Percentiles rank a stretch among this genome's conserved stretches.
phyloP scores from a whole-genome alignment of 192 early-diverging fungal genomes.

The Mortierella hygrophila region DNA sequence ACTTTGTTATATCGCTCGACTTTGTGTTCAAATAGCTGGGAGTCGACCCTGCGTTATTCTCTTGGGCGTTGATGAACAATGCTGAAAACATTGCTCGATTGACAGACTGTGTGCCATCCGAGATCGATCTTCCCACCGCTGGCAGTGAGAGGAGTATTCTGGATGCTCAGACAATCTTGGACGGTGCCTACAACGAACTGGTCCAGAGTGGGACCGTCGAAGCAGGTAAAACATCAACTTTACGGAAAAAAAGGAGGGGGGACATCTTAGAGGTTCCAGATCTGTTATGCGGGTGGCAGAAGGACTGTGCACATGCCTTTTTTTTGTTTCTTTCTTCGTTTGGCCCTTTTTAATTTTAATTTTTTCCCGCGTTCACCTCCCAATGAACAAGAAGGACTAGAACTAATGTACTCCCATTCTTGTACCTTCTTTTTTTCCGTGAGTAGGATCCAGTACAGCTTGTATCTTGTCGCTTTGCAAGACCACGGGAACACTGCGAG shows the following conservation, averaged over 20 bases:
- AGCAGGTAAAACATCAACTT: slow-evolving; percentile 47
- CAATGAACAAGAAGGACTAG: neutral
- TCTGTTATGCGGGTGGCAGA: neutral
- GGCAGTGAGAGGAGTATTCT: slow-evolving; percentile 14
- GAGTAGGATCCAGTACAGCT: slow-evolving; percentile 68
- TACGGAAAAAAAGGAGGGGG: neutral
- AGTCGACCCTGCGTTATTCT: slow-evolving; percentile 61
- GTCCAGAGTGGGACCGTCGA: slow-evolving; percentile 61
- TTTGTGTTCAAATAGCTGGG: slow-evolving; percentile 21
- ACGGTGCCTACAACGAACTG: slow-evolving; percentile 59
- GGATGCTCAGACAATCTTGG: slow-evolving; percentile 66
- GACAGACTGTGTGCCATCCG: slow-evolving; percentile 28
- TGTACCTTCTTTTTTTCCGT: slow-evolving; percentile 7
- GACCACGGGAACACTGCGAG: slow-evolving; percentile 62
- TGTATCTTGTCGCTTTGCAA: slow-evolving; percentile 70
- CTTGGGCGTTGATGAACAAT: slow-evolving; percentile 71
- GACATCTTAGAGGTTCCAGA: neutral
- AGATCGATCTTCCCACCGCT: neutral
- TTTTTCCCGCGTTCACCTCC: neutral
- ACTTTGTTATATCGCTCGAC: neutral
- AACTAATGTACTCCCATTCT: slow-evolving; percentile 1
- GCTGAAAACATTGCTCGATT: slow-evolving; percentile 61
- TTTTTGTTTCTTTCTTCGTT: neutral
- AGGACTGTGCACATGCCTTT: neutral
- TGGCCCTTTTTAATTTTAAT: neutral